Percentiles rank a stretch among this genome's conserved stretches.
phyloP scores from a whole-genome alignment of 371 early-diverging fungal genomes.

The Dichotomocladium elegans region DNA sequence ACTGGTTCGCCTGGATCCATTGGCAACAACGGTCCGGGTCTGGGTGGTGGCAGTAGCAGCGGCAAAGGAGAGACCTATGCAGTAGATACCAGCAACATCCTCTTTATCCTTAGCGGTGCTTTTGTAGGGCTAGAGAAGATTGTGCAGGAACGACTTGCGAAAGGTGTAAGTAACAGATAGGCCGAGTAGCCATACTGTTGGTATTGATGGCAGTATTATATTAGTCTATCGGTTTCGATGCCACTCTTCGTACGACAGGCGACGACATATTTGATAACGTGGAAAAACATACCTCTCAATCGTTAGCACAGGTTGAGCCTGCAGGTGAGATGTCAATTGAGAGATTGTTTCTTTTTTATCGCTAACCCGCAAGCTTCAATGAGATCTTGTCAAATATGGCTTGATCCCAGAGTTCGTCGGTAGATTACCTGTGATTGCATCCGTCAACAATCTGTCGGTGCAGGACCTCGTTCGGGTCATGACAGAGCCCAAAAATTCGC shows the following conservation, averaged over 20 bases:
- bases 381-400: slow-evolving; percentile 84
- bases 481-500: slow-evolving; percentile 82
- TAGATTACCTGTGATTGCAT: slow-evolving; percentile 84
- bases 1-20: slow-evolving; percentile 43
- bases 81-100: slow-evolving; percentile 88
- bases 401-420: slow-evolving; percentile 92
- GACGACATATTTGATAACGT: slow-evolving; percentile 8
- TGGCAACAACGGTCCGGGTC: slow-evolving; percentile 23
- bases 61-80: slow-evolving; percentile 78
- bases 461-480: slow-evolving; percentile 75
- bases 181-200: background rate
- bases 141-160: slow-evolving; percentile 71
- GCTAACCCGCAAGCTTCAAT: too few relatives aligned
- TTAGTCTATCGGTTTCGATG: slow-evolving; percentile 75
- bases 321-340: slow-evolving; percentile 41
- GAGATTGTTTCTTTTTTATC: too few relatives aligned
- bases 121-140: slow-evolving; percentile 88
- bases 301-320: slow-evolving; percentile 68
- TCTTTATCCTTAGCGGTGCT: slow-evolving; percentile 89
- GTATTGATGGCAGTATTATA: background rate
- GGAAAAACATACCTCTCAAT: background rate
- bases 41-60: slow-evolving; percentile 33
- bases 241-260: slow-evolving; percentile 36
- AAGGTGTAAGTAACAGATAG: slow-evolving; percentile 48
- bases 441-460: slow-evolving; percentile 65